Base-by-base conservation (phyloP, 768 basidiomycete species). In the Pholiota microspora region DNA sequence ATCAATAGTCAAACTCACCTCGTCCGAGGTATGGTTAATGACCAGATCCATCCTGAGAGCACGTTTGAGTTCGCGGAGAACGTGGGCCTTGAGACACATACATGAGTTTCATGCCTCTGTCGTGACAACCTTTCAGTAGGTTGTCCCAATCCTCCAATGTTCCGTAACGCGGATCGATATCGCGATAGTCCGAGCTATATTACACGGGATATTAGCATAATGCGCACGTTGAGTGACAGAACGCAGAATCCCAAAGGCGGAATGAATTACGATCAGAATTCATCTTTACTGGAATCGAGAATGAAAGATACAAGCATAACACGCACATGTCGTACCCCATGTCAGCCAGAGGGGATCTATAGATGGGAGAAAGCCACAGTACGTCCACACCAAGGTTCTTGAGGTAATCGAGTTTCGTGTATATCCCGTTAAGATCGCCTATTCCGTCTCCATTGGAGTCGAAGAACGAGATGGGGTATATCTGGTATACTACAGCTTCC, bases 281-380 rank as follows among this genome's bases (percentile, higher is more conserved):
- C n/a, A n/a, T n/a, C n/a, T n/a, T n/a, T n/a, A 10, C 15, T 34
- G 5, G 7, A 24, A 36, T 12, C 34, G 7, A 8, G 3, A 25
- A 32, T n/a, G 46, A 34, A 13, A 23, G 1, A 9, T 46, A 28
- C 18, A 15, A 15, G 36, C n/a, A 18, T 2, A 25, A 24, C 9
- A 69, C 77, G 53, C 61, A 84, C 83, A 85, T 86, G 62, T 86
- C 85, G 55, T 88, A 87, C 7, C 85, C 87, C 85, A 88, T 88
- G 67, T 89, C 87, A 2, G 79, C 82, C 52, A 81, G 71, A 0
- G 86, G 88, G 1, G 81, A 83, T 50, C 77, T 74, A 69, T 88
- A 91, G 36, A 90, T 88, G 7, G 88, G 86, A 3, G 76, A 81
- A 13, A 90, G 75, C 88, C 88, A 91, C 13, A 89, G 62, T 0